A percentile compares a stretch with the other conserved stretches of the same genome.
These are phyloP conservation scores for Rhodomyrtus psidioides DNA, from an alignment of 441 rosid species.

Conservation along the genomic window DNA sequence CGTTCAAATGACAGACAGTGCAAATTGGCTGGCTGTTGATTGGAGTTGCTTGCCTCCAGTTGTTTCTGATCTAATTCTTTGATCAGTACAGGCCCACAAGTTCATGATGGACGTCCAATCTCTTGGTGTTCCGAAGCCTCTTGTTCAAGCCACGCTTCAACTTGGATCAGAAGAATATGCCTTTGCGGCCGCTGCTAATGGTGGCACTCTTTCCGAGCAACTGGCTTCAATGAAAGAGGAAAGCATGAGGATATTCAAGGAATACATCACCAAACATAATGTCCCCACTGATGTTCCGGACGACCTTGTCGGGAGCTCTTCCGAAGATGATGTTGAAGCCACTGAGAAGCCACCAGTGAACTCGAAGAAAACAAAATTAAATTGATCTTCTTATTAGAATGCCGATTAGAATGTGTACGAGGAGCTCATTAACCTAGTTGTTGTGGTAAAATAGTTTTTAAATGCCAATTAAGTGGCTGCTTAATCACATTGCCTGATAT, in stretches of 20 bases:
- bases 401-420: neutral
- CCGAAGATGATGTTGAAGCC: conserved; percentile 37
- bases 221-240: conserved; percentile 59
- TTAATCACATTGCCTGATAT: neutral
- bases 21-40: neutral
- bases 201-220: conserved; percentile 44
- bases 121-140: conserved; percentile 10
- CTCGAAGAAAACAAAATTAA: conserved; percentile 56
- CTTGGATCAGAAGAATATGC: conserved; percentile 54
- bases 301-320: conserved; percentile 33
- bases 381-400: conserved; percentile 8
- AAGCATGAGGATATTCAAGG: conserved; percentile 63
- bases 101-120: conserved; percentile 36
- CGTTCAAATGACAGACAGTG: neutral
- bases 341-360: conserved; percentile 28
- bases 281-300: conserved; percentile 64
- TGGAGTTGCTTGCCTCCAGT: neutral
- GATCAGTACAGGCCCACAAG: neutral
- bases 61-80: neutral
- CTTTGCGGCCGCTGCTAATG: conserved; percentile 21
- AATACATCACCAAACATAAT: conserved; percentile 67
- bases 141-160: conserved; percentile 30
- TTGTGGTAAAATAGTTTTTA: neutral
- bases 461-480: neutral
- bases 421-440: neutral